Evolutionary conservation across 2,329 filamentous ascomycete genomes (phyloP).

Genomic region (Madurella mycetomatis): DNA sequence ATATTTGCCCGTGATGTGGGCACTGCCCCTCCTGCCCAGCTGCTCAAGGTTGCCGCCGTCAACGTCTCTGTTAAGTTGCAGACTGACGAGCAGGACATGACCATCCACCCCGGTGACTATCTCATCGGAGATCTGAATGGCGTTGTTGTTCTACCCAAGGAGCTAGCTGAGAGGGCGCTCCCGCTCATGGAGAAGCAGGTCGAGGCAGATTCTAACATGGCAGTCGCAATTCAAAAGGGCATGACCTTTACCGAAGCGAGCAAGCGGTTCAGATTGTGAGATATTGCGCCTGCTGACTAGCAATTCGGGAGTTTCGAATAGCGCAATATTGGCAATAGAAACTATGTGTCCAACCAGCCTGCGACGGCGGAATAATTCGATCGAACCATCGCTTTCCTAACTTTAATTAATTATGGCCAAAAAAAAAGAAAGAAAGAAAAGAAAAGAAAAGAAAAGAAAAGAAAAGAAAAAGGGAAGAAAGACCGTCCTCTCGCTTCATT

Average conservation of each 20-base stretch:
- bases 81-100: constrained; percentile 36
- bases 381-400: too few relatives aligned
- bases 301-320: background rate
- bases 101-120: constrained; percentile 41
- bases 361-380: too few relatives aligned
- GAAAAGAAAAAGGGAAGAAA: too few relatives aligned
- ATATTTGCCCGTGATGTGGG: constrained; percentile 42
- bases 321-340: too few relatives aligned
- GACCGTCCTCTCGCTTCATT: too few relatives aligned
- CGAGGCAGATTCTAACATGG: constrained; percentile 41
- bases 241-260: constrained; percentile 43
- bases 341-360: too few relatives aligned
- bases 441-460: too few relatives aligned
- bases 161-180: constrained; percentile 37
- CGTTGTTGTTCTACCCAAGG: constrained; percentile 40
- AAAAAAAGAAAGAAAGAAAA: too few relatives aligned
- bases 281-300: too few relatives aligned
- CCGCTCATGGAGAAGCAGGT: constrained; percentile 40
- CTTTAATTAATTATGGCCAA: too few relatives aligned
- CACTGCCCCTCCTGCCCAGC: constrained; percentile 40
- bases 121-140: constrained; percentile 43
- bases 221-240: constrained; percentile 36
- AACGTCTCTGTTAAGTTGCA: constrained; percentile 39
- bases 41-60: constrained; percentile 40
- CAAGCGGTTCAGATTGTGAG: constrained; percentile 36